phyloP scores from a whole-genome alignment of 1,284 basidiomycete species.

The Salmacisia buchloeana region DNA sequence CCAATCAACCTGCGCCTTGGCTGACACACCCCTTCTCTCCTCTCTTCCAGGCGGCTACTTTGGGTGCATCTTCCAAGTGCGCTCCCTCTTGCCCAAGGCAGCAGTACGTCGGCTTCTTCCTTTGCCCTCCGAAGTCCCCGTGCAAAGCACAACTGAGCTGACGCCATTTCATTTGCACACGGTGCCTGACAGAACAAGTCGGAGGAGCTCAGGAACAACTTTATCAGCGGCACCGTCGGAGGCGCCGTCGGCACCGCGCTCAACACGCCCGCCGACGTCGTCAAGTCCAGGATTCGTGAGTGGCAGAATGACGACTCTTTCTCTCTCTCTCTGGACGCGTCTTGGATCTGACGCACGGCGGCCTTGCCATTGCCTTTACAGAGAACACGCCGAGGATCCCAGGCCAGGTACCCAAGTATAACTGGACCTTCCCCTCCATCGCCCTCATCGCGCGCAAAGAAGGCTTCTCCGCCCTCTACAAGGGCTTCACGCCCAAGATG shows the following conservation, averaged over 20 bases:
- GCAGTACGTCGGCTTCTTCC: constrained; percentile 56
- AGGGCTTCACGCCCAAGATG: constrained; percentile 67
- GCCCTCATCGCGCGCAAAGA: constrained; percentile 81
- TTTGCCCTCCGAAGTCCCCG: not conserved
- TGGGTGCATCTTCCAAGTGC: constrained; percentile 75
- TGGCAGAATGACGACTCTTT: too few species aligned
- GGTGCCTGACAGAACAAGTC: constrained; percentile 53
- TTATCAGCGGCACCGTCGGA: constrained; percentile 80
- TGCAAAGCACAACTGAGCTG: constrained; percentile 14
- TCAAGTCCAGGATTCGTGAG: constrained; percentile 80
- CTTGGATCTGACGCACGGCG: not conserved
- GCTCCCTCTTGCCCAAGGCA: constrained; percentile 72
- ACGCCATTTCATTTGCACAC: not conserved
- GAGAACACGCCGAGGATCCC: constrained; percentile 58
- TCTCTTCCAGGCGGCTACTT: constrained; percentile 33
- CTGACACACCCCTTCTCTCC: not conserved
- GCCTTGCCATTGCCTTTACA: not conserved
- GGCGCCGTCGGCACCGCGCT: constrained; percentile 75
- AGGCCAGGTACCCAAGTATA: constrained; percentile 65
- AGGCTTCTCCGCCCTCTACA: constrained; percentile 82
- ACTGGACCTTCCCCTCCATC: constrained; percentile 69
- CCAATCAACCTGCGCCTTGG: not conserved
- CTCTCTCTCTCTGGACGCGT: too few species aligned
- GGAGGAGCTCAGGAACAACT: constrained; percentile 78
- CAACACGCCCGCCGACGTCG: constrained; percentile 81